phyloP scores from a whole-genome alignment of 1,284 basidiomycete species.

The Pseudozyma sp. region DNA sequence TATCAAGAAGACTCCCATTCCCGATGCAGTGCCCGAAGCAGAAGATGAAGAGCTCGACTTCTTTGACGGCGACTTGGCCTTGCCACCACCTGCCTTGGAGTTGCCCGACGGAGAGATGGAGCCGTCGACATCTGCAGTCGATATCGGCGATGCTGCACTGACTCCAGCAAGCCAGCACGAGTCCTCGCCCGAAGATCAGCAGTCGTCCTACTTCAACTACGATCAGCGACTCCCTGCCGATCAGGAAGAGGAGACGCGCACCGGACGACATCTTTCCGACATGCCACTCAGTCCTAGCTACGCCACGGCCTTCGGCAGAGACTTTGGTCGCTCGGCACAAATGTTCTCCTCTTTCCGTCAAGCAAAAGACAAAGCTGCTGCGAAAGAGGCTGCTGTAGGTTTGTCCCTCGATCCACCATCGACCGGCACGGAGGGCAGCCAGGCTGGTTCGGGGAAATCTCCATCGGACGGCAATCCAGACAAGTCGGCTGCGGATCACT shows the following conservation, averaged over 20 bases:
- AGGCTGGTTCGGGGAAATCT: conserved; percentile 1
- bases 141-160: background rate
- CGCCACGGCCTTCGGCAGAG: conserved; percentile 37
- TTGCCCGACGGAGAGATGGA: conserved; percentile 23
- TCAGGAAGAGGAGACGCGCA: conserved; percentile 54
- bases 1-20: conserved; percentile 9
- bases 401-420: background rate
- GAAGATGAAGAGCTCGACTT: conserved; percentile 33
- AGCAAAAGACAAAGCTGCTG: background rate
- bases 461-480: conserved; percentile 13
- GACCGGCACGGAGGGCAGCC: background rate
- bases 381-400: background rate
- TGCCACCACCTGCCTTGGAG: conserved; percentile 63
- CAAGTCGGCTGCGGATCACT: conserved; percentile 15
- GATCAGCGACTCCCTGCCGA: conserved; percentile 38
- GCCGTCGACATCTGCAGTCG: background rate
- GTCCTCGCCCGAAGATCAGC: conserved; percentile 7
- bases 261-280: conserved; percentile 63
- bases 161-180: background rate
- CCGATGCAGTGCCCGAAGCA: conserved; percentile 19
- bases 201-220: conserved; percentile 7
- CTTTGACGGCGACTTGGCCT: conserved; percentile 56
- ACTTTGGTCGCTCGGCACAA: conserved; percentile 41
- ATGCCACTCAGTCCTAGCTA: conserved; percentile 62
- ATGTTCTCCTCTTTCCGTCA: conserved; percentile 1